A percentile compares a stretch with the other conserved stretches of the same genome.
phyloP scores from a whole-genome alignment of 192 early-diverging fungal genomes.

The Phlyctochytrium arcticum region DNA sequence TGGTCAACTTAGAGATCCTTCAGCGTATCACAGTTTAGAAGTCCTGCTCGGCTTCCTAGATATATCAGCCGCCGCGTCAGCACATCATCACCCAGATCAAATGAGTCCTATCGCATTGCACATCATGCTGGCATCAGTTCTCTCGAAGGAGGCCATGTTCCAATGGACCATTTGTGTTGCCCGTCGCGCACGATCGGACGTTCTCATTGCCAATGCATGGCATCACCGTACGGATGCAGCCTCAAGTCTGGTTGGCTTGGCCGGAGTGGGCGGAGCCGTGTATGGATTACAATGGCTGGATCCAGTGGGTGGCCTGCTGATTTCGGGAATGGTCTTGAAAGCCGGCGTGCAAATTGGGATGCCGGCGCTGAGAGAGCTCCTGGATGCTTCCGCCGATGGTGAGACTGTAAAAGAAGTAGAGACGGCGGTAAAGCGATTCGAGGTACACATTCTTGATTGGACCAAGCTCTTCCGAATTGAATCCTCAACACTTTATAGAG shows the following conservation, averaged over 20 bases:
- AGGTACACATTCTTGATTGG: too few species aligned
- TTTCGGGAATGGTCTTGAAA: slow-evolving; percentile 62
- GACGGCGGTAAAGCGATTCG: too few species aligned
- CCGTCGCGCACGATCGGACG: slow-evolving; percentile 55
- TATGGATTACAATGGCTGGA: slow-evolving; percentile 68
- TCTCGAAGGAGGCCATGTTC: slow-evolving; percentile 75
- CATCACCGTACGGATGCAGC: slow-evolving; percentile 79
- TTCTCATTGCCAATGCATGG: slow-evolving; percentile 82
- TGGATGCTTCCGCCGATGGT: too few species aligned
- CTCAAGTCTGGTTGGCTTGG: slow-evolving; percentile 68
- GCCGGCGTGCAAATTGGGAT: slow-evolving; percentile 52
- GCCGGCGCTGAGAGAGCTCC: slow-evolving; percentile 49
- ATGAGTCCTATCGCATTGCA: slow-evolving; percentile 54
- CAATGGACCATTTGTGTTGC: slow-evolving; percentile 67
- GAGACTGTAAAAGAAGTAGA: too few species aligned
- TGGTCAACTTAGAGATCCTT: too few species aligned
- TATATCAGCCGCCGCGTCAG: slow-evolving; percentile 2
- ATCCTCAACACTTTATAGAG: too few species aligned
- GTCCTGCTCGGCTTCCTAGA: slow-evolving; percentile 1
- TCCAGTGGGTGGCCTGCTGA: slow-evolving; percentile 70
- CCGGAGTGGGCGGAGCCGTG: slow-evolving; percentile 69
- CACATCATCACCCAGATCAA: slow-evolving; percentile 5
- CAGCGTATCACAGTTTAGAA: slow-evolving; percentile 10
- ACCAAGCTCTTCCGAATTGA: too few species aligned
- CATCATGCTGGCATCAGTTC: slow-evolving; percentile 64